These are phyloP conservation scores for Salix brachista DNA, from an alignment of 345 rosid genomes.

Conservation along the genomic window DNA sequence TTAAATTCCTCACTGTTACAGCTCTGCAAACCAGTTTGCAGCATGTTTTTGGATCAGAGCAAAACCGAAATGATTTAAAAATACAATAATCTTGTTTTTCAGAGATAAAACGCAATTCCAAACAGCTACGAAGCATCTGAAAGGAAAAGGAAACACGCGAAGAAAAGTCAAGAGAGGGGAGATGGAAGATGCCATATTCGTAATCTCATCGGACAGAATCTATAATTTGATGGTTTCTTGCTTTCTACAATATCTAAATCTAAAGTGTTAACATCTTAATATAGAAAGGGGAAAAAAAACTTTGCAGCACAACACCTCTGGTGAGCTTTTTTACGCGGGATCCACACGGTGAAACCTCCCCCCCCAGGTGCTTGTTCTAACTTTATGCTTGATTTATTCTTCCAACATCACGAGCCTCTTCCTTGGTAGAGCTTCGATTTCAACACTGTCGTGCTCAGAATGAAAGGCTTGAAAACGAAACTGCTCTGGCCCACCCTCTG, in stretches of 20 bases:
- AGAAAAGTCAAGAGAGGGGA: neutral
- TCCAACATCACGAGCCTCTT: too few species aligned
- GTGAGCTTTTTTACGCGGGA: neutral
- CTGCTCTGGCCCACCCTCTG: neutral
- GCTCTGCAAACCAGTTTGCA: neutral
- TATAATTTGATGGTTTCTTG: neutral
- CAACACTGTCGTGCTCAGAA: neutral
- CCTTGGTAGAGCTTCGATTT: neutral
- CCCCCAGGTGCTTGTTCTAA: neutral
- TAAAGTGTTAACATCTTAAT: neutral
- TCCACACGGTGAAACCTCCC: neutral
- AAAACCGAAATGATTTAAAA: too few species aligned
- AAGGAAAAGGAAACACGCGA: neutral
- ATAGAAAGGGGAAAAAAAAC: too few species aligned
- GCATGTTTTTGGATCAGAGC: neutral
- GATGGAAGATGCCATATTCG: neutral
- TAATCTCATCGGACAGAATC: neutral
- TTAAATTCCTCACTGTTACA: neutral
- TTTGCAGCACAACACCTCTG: neutral
- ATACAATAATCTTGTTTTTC: too few species aligned
- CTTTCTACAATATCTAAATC: neutral
- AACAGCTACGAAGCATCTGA: too few species aligned
- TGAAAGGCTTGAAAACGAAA: too few species aligned
- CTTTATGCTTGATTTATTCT: neutral
- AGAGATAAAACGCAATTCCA: too few species aligned